These are phyloP conservation scores for Paratrimastix pyriformis DNA, from an alignment of 78 protist species.

Conservation along the genomic window DNA sequence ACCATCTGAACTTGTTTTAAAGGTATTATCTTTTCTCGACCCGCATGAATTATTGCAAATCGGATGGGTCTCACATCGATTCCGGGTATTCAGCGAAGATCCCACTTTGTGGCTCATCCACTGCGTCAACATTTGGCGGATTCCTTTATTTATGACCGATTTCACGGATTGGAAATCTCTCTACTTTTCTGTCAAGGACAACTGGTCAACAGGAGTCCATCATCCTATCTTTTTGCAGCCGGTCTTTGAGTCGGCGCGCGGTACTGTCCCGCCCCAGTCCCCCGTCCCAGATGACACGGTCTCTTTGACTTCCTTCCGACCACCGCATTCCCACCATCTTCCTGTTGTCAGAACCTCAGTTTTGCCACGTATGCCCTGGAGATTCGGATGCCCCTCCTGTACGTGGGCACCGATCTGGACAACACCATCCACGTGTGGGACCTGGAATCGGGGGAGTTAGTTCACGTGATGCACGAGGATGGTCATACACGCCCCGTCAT, in stretches of 20 bases:
- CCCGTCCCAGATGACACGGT: neutral
- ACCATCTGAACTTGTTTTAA: neutral
- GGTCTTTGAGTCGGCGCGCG: neutral
- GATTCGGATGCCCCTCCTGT: neutral
- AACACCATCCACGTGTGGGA: constrained; percentile 7
- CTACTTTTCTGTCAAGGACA: neutral
- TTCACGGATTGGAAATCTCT: neutral
- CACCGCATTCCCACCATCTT: neutral
- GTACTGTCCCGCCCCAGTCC: too few relatives aligned
- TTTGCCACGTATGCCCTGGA: neutral
- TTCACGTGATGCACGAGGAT: neutral
- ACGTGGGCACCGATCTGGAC: neutral
- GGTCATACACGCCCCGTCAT: constrained; percentile 1
- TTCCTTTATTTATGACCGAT: neutral
- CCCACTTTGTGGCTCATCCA: constrained; percentile 7
- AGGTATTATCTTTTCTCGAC: neutral
- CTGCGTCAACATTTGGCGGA: neutral
- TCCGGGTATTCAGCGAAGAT: constrained; percentile 7
- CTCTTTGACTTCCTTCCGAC: neutral
- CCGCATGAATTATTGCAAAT: neutral
- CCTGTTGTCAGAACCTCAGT: neutral
- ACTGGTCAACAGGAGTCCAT: neutral
- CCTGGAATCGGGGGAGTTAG: neutral
- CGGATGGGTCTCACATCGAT: neutral
- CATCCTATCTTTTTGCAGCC: neutral